Evolutionary conservation across 1,284 basidiomycete genomes (phyloP).

Genomic region (Phylloporus sp.): DNA sequence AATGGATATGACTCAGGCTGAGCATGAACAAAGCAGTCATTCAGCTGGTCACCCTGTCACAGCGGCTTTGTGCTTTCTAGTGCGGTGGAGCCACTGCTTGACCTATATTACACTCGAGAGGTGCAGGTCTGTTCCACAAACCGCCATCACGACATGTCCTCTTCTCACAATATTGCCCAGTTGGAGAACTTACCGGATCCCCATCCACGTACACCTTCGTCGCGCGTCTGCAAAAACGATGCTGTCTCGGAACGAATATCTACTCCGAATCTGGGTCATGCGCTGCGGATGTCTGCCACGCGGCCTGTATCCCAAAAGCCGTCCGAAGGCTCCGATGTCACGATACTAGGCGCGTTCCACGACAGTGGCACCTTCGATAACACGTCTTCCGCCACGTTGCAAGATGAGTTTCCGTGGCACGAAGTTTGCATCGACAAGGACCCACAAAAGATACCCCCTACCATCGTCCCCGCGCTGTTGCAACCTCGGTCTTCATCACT

Average conservation of each 20-base stretch:
- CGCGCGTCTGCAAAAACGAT: background rate
- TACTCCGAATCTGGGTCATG: background rate
- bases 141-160: conserved; percentile 14
- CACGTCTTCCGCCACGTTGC: conserved; percentile 20
- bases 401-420: conserved; percentile 13
- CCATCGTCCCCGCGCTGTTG: conserved; percentile 23
- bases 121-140: background rate
- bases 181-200: background rate
- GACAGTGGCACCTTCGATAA: conserved; percentile 13
- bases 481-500: conserved; percentile 5
- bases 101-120: conserved; percentile 1
- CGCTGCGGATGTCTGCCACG: background rate
- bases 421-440: background rate
- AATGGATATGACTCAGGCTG: background rate
- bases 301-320: background rate
- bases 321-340: conserved; percentile 10
- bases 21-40: conserved; percentile 16
- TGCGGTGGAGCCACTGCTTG: conserved; percentile 11
- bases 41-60: conserved; percentile 5
- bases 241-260: background rate
- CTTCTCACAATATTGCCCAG: background rate
- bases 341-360: background rate
- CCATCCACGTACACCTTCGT: background rate
- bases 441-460: conserved; percentile 17
- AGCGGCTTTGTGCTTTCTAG: conserved; percentile 21